Evolutionary conservation across 1,284 basidiomycete species (phyloP).

Genomic region (Fomitopsis pinicola): DNA sequence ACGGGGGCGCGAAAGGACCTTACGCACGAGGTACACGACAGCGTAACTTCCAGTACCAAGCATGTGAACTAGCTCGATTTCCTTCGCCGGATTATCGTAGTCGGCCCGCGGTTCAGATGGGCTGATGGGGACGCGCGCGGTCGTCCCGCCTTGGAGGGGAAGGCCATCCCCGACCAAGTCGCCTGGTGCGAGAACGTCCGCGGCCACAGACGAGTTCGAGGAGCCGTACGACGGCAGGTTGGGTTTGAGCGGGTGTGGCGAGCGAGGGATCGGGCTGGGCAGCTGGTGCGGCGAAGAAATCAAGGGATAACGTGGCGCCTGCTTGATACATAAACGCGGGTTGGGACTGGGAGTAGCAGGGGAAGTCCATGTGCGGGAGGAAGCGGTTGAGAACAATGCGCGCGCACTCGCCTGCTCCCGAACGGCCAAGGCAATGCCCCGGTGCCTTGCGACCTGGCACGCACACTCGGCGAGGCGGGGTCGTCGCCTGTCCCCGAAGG

Average conservation of each 20-base stretch:
- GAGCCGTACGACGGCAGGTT: constrained; percentile 29
- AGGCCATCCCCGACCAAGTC: constrained; percentile 68
- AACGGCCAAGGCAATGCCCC: no score
- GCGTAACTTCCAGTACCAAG: constrained; percentile 90
- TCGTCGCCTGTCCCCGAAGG: no score
- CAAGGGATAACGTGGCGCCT: constrained; percentile 28
- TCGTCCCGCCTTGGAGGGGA: constrained; percentile 56
- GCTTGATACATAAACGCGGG: constrained; percentile 23
- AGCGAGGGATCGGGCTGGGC: constrained; percentile 21
- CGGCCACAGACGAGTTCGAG: constrained; percentile 42
- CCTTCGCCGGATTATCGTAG: constrained; percentile 47
- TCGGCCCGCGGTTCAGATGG: constrained; percentile 26
- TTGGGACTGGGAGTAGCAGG: constrained; percentile 20
- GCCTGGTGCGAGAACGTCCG: constrained; percentile 66
- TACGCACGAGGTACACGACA: constrained; percentile 89
- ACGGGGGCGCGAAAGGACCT: constrained; percentile 61
- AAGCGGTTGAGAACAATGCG: constrained; percentile 24
- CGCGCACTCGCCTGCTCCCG: no score
- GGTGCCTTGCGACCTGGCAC: no score
- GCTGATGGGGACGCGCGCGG: constrained; percentile 47
- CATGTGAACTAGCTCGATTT: constrained; percentile 81
- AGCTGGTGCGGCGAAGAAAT: constrained; percentile 21
- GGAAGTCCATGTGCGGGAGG: constrained; percentile 16
- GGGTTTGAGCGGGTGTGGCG: constrained; percentile 20
- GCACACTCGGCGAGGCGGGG: no score